These are phyloP conservation scores for Trichomonascaceae sp. DNA, from an alignment of 1,139 yeast species.

Conservation along the genomic window DNA sequence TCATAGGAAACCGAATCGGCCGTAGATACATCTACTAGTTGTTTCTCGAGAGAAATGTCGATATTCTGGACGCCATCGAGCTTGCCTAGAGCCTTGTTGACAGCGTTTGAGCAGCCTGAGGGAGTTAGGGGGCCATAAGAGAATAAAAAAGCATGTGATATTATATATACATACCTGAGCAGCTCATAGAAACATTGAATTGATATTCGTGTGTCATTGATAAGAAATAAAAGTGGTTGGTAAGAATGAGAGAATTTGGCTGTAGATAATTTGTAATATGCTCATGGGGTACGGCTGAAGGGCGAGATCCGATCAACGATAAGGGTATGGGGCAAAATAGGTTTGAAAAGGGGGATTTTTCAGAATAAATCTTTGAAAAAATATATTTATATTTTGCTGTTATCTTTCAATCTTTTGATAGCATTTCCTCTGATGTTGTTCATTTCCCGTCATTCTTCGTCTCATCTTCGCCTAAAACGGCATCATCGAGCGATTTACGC, in stretches of 20 bases:
- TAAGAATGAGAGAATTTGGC: not conserved
- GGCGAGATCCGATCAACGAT: not conserved
- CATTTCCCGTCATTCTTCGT: not conserved
- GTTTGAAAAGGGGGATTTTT: not conserved
- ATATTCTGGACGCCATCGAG: conserved; percentile 69
- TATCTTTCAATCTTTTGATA: too few relatives aligned
- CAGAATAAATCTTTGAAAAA: too few relatives aligned
- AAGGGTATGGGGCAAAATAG: not conserved
- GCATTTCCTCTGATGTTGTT: too few relatives aligned
- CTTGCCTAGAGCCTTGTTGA: conserved; percentile 66
- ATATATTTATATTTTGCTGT: too few relatives aligned
- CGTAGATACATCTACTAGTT: conserved; percentile 75
- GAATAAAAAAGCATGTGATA: not conserved
- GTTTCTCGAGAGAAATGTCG: conserved; percentile 72
- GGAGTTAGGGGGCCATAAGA: not conserved
- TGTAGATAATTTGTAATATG: not conserved
- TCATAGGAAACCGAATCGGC: conserved; percentile 55
- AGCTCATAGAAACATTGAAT: conserved; percentile 73
- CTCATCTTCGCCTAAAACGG: not conserved
- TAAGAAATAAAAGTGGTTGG: conserved; percentile 20
- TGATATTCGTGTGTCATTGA: conserved; percentile 59
- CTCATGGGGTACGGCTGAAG: not conserved
- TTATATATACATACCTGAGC: conserved; percentile 44
- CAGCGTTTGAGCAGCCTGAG: conserved; percentile 78
- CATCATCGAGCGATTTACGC: not conserved